Conservation (phyloP, 352 stramenopile genomes). For the Phytophthora multivora region DNA sequence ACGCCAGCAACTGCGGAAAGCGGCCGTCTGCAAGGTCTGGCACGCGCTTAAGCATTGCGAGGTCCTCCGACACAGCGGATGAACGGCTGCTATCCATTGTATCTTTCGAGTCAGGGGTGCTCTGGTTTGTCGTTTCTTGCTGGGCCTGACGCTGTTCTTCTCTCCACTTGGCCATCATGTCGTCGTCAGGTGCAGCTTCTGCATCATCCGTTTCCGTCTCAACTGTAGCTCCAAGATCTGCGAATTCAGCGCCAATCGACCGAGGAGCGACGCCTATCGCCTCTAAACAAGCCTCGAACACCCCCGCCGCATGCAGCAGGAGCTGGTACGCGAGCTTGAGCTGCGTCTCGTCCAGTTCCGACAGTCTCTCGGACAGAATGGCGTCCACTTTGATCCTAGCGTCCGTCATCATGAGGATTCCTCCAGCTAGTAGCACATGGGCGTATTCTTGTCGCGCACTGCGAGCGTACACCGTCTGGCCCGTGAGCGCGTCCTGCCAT, state of each 20-base stretch:
- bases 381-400: constrained; percentile 50
- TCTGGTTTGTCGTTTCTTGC: constrained; percentile 7
- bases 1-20: constrained; percentile 56
- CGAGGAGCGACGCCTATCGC: constrained; percentile 40
- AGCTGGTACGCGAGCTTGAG: constrained; percentile 77
- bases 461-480: constrained; percentile 41
- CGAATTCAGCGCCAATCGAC: constrained; percentile 36
- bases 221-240: constrained; percentile 32
- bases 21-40: constrained; percentile 57
- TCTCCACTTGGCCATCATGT: constrained; percentile 62
- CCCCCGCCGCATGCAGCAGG: constrained; percentile 56
- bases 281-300: constrained; percentile 57
- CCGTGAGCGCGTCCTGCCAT: constrained; percentile 61
- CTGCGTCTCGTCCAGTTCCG: constrained; percentile 60
- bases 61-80: constrained; percentile 17
- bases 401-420: constrained; percentile 49
- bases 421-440: constrained; percentile 53
- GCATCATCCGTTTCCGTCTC: constrained; percentile 3
- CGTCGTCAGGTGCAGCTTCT: constrained; percentile 29
- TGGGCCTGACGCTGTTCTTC: constrained; percentile 45
- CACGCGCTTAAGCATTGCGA: constrained; percentile 50
- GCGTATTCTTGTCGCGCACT: constrained; percentile 65
- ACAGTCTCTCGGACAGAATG: constrained; percentile 41
- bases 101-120: neutral
- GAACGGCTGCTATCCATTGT: neutral